Base-by-base conservation (phyloP, 1,284 basidiomycete genomes). In the Wolfiporia cocos region DNA sequence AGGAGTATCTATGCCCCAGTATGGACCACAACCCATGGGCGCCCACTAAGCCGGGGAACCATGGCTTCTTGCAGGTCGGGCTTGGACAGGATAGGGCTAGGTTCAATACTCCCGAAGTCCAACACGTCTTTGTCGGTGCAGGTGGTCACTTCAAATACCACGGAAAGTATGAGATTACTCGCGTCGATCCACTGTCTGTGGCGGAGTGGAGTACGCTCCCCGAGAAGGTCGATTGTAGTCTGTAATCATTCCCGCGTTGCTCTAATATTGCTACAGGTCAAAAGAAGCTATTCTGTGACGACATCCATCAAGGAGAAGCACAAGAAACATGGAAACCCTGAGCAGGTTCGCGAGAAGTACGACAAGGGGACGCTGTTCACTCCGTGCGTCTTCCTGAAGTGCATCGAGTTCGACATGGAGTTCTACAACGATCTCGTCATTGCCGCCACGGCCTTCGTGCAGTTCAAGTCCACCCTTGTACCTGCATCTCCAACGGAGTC, bases 321-420 rank as follows among this genome's bases (percentile, higher is more conserved):
- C 15, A 52, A 56, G 7, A 58, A 67, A 36, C 37, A 55, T 19
- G 59, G 60, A 19, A 50, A 60, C 12, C 34, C 56, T 2, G 51
- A 60, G 19, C 55, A 57, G 31, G 67, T 70, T 21, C 28, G 24
- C 21, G 17, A 31, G 14, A 37, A 43, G 20, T 37, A 43, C 18
- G 14, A 29, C n/a, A 14, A 37, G 12, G 71, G 69, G 11, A 46
- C 56, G 31, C 54, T 69, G 17, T 53, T 47, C 4, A 68, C 70
- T 4, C 73, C 73, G 10, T 75, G 71, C 47, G 69, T 75, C 31
- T 62, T 61, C 24, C 55, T 77, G 24, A 59, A 64, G 41, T 74
- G 67, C 49, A 52, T 69, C 15, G 61, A 57, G 23, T 75, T 70
- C 54, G 64, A 73, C 48, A 55, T 63, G 15, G 56, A 50, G 21